Base-by-base conservation (phyloP, 495 filamentous ascomycete species). In the Penicillium simplicissimum region DNA sequence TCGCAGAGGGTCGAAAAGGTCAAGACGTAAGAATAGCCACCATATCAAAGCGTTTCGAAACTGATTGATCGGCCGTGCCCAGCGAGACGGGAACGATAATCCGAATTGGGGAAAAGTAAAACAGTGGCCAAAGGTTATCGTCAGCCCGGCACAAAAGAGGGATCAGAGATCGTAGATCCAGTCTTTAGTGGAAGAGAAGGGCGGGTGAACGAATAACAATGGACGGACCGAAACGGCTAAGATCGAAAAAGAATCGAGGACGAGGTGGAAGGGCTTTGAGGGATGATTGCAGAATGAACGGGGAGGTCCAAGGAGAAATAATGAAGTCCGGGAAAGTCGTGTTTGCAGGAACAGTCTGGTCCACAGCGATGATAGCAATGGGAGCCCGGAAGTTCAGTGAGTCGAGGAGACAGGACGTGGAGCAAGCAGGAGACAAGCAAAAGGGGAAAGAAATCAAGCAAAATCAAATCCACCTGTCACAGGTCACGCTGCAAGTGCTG, bases 21-120 rank as follows among this genome's bases (percentile, higher is more conserved):
- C 47, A 71, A 72, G 69, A 75, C 67, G 53, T 70, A 70, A 68
- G 42, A 70, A 76, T 77, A 75, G 74, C 76, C 76, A 73, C 71
- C 71, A 64, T 69, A 64, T 74, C 66, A 68, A 57, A 61, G 65
- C 71, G 74, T 72, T 77, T 72, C 70, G 67, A 71, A 57, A 65
- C 62, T 57, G 58, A 52, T 36, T 55, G 25, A 61, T 71, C 69
- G 67, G 69, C 40, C 62, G 67, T 49, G 35, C 60, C 67, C 62
- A 57, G 31, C 42, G 33, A 52, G 59, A 31, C 45, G 60, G 64
- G 69, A 62, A 61, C 61, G 67, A 35, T 15, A 40, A 54, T 52
- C 61, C 63, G 65, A 63, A 64, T 58, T 28, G 23, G 42, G 28
- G 55, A 64, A 59, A 59, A 23, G 54, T 25, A 58, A 59, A 61